Evolutionary conservation across 495 filamentous ascomycete genomes (phyloP), one percentile per base, ranked within the genome.

Genomic region (Rhypophila decipiens): DNA sequence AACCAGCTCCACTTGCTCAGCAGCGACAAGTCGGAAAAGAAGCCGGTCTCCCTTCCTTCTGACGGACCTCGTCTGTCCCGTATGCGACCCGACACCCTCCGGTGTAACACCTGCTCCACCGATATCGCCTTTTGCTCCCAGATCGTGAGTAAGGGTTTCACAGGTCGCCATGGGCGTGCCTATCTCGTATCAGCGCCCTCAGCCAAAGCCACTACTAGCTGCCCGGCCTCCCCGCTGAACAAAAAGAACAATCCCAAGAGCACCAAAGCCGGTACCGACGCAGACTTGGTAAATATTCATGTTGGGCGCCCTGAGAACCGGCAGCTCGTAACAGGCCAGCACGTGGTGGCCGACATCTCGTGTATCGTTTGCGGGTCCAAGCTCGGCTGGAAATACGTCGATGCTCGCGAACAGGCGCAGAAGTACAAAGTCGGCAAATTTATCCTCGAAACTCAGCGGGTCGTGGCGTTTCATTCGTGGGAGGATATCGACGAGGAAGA

Each of bases 351-450:
- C n/a, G 77, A 81, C 57, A 72, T 79, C 23, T 61, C 43, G 42
- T 80, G 76, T 48, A 48, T 43, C 9, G 74, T 62, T n/a, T 69
- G 91, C 60, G 75, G 74, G 4, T 78, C 64, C 36, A 78, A 86
- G 35, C 61, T 97, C 15, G 91, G 91, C 9, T 97, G 91, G 91
- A 96, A 96, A 65, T 97, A 97, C 61, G 76, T 96, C 43, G 80
- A 80, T 36, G 91, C 91, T 0, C 82, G 85, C 44, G 86, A 96
- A 57, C 73, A 83, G 51, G 73, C 72, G 33, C 91, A 97, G 63
- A 75, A 77, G 44, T 97, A 97, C 68, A 97, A 97, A 63, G 82
- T 96, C 23, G 91, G 91, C 23, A 96, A 95, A 63, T 96, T 90
- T 56, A 96, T 97, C n/a, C 63, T 97, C 29, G 91, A 97, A 70